Percentiles rank a stretch among this genome's conserved stretches.
phyloP scores from a whole-genome alignment of 2,329 filamentous ascomycete species.

The Clonostachys byssicola region DNA sequence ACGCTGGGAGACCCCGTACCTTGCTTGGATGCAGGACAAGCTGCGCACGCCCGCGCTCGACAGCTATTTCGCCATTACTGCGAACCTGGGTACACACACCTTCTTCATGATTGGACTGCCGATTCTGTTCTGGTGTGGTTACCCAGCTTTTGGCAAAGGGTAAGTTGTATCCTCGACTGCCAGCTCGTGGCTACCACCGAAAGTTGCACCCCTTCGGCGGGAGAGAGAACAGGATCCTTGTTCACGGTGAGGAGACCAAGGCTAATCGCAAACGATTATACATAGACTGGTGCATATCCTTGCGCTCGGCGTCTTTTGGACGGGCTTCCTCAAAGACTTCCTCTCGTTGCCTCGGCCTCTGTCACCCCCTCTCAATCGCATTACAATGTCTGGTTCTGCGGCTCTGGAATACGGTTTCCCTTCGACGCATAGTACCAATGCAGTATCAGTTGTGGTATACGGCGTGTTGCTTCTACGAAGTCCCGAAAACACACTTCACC shows the following conservation, averaged over 20 bases:
- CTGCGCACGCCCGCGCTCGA: constrained; percentile 82
- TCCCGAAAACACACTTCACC: constrained; percentile 57
- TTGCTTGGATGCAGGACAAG: constrained; percentile 79
- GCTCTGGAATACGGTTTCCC: constrained; percentile 97
- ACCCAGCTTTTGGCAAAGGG: constrained; percentile 81
- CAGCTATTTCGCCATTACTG: constrained; percentile 94
- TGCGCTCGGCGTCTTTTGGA: constrained; percentile 77
- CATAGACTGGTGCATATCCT: constrained; percentile 68
- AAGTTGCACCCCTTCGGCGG: background rate
- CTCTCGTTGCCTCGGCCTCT: constrained; percentile 87
- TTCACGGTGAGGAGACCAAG: background rate
- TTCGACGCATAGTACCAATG: constrained; percentile 95
- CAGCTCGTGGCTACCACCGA: background rate
- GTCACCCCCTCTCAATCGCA: constrained; percentile 86
- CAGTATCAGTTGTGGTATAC: constrained; percentile 89
- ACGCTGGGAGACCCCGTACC: constrained; percentile 91
- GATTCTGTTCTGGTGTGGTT: constrained; percentile 95
- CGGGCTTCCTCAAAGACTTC: constrained; percentile 91
- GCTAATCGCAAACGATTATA: background rate
- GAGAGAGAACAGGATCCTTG: constrained; percentile 5
- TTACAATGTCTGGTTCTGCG: constrained; percentile 95
- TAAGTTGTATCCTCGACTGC: constrained; percentile 38
- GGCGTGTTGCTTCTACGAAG: constrained; percentile 66
- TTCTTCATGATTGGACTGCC: constrained; percentile 97
- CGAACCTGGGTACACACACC: constrained; percentile 94